Base-by-base conservation (phyloP, 345 rosid species). In the Euphorbia pulcherrima region DNA sequence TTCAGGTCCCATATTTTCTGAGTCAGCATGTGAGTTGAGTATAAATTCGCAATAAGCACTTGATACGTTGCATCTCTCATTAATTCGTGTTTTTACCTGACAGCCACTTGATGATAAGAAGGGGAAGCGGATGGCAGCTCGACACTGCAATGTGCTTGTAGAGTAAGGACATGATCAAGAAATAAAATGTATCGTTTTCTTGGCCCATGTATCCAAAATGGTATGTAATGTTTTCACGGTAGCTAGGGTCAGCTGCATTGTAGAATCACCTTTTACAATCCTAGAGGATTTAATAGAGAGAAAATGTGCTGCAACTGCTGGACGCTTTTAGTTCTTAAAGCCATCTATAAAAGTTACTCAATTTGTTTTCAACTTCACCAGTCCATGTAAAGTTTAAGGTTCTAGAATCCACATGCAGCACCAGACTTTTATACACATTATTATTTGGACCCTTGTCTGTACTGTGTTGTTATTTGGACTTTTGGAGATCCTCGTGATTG, bases 1-100 rank as follows among this genome's bases (percentile, higher is more conserved):
- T 94, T 30, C 85, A 75, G 39, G 92, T 87, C 68, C 89, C 89
- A 14, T 79, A 76, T 72, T 79, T 75, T 71, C 44, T 81, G 16
- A 76, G 76, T 66, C 81, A 82, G 62, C 92, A 89, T 95, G 75
- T 67, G n/a, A 20, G 51, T 46, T 16, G 21, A 33, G 17, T 66
- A 21, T 23, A 5, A 1, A 50, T 5, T 13, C 4, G 8, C 39
- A 67, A 11, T 0, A 18, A 14, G 4, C 17, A 28, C 21, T 26
- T 0, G 27, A 21, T 35, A 20, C 27, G 50, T 26, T 13, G 13
- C 11, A 47, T 12, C 70, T 73, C 12, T 68, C 35, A 30, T 40
- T 9, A 28, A 67, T 37, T 33, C 60, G 55, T n/a, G n/a, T 72
- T 21, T 77, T 44, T 14, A 24, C 29, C 30, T 30, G 72, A 65